Percentiles rank a stretch among this genome's conserved stretches.
phyloP scores from a whole-genome alignment of 176 grass and related monocot species.

The Neostapfia colusana region DNA sequence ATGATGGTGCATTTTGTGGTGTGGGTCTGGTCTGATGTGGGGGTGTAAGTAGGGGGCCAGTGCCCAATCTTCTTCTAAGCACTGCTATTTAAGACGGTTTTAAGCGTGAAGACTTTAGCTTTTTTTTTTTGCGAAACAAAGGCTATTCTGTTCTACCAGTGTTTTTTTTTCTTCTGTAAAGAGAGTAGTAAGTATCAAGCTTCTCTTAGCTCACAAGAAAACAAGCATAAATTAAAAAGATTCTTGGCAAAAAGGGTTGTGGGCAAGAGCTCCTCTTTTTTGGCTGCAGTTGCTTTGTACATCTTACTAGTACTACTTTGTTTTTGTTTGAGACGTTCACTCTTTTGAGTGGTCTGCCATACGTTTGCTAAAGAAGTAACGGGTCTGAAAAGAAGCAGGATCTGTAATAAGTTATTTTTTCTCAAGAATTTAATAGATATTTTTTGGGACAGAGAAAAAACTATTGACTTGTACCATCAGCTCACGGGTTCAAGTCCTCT shows the following conservation, averaged over 20 bases:
- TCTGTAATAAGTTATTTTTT: too few species aligned
- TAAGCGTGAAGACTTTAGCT: constrained; percentile 58
- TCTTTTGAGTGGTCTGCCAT: constrained; percentile 40
- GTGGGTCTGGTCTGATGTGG: constrained; percentile 53
- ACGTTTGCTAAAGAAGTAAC: too few species aligned
- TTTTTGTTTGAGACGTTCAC: constrained; percentile 35
- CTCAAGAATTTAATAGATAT: too few species aligned
- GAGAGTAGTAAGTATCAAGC: constrained; percentile 44
- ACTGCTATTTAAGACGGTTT: constrained; percentile 67
- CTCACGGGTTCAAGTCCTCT: too few species aligned
- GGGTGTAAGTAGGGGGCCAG: constrained; percentile 52
- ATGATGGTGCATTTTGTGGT: constrained; percentile 33
- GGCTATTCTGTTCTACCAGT: constrained; percentile 54
- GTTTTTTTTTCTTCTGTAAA: constrained; percentile 43
- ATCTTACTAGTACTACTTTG: constrained; percentile 32
- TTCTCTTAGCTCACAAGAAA: constrained; percentile 44
- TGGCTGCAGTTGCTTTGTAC: constrained; percentile 46
- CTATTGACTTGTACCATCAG: too few species aligned
- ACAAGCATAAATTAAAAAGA: constrained; percentile 57
- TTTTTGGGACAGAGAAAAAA: too few species aligned
- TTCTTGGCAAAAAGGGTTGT: constrained; percentile 63
- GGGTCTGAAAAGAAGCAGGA: too few species aligned
- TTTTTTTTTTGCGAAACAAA: constrained; percentile 49
- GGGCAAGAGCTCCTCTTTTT: constrained; percentile 50
- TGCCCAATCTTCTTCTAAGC: constrained; percentile 58